Evolutionary conservation across 331 rosid species (phyloP).

Genomic region (Rosa hybrid): DNA sequence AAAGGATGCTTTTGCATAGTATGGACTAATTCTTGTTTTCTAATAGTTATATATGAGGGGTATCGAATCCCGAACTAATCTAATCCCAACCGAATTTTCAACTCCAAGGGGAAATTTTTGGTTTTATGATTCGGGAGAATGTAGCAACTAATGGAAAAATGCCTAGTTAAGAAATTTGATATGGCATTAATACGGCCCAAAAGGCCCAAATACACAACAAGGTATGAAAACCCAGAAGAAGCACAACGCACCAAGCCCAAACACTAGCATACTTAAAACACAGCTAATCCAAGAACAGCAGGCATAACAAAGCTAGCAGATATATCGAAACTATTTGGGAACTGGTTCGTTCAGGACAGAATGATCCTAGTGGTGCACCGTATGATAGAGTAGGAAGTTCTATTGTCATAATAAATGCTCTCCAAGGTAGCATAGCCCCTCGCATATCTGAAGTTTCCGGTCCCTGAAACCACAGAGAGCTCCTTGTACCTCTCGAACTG

Average conservation of each 20-base stretch:
- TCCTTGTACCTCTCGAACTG: slow-evolving; percentile 50
- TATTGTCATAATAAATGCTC: slow-evolving; percentile 37
- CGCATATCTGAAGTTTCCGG: slow-evolving; percentile 52
- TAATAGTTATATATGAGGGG: no score
- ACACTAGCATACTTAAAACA: background rate
- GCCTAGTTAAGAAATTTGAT: background rate
- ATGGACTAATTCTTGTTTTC: no score
- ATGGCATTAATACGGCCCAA: background rate
- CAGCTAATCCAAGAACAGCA: background rate
- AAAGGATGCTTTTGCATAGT: no score
- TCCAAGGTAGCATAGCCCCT: slow-evolving; percentile 44
- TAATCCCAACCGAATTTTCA: no score
- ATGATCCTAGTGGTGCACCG: slow-evolving; percentile 37
- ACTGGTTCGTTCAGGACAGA: background rate
- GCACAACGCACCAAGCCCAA: background rate
- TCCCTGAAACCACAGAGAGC: slow-evolving; percentile 52
- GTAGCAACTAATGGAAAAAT: no score
- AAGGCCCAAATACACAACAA: background rate
- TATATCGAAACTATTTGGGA: background rate
- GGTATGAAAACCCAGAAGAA: background rate
- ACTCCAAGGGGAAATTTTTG: no score
- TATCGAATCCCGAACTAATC: no score
- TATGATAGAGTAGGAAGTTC: slow-evolving; percentile 28
- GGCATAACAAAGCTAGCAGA: background rate
- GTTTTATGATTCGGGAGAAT: no score